Evolutionary conservation across 495 filamentous ascomycete genomes (phyloP).

Genomic region (Hypoxylon lenormandii): DNA sequence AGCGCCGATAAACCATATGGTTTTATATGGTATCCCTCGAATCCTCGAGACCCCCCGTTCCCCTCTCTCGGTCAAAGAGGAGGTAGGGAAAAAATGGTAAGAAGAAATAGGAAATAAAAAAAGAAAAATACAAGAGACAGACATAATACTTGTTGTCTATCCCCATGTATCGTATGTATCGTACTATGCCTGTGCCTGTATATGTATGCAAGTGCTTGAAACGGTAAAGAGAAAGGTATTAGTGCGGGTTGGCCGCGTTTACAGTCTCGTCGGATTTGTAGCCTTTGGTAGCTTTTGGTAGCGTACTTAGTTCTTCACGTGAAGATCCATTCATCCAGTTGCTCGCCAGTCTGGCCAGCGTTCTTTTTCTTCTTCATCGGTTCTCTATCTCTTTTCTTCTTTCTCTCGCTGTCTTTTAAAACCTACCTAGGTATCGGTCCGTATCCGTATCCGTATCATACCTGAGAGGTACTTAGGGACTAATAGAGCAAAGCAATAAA

Average conservation of each 20-base stretch:
- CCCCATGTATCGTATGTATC: slow-evolving; percentile 8
- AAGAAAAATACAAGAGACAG: slow-evolving; percentile 7
- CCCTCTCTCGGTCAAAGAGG: slow-evolving; percentile 10
- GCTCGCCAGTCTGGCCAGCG: no score
- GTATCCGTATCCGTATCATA: no score
- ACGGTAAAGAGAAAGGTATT: slow-evolving; percentile 35
- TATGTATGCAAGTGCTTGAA: slow-evolving; percentile 40
- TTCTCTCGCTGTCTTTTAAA: background rate
- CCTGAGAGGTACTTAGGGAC: background rate
- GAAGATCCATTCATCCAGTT: background rate
- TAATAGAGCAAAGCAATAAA: slow-evolving; percentile 8
- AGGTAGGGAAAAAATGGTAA: slow-evolving; percentile 43
- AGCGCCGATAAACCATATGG: slow-evolving; percentile 33
- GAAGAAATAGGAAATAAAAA: slow-evolving; percentile 35
- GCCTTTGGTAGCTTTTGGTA: no score
- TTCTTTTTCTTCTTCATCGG: no score
- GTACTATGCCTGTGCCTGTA: no score
- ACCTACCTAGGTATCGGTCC: no score
- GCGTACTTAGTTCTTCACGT: slow-evolving; percentile 1
- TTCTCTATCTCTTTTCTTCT: background rate
- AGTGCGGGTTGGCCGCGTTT: slow-evolving; percentile 42
- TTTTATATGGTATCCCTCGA: slow-evolving; percentile 25
- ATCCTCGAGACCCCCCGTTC: slow-evolving; percentile 4
- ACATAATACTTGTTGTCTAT: slow-evolving; percentile 36
- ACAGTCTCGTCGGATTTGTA: slow-evolving; percentile 21